Base-by-base conservation (phyloP, 2,329 filamentous ascomycete species). In the Microsporum canis region DNA sequence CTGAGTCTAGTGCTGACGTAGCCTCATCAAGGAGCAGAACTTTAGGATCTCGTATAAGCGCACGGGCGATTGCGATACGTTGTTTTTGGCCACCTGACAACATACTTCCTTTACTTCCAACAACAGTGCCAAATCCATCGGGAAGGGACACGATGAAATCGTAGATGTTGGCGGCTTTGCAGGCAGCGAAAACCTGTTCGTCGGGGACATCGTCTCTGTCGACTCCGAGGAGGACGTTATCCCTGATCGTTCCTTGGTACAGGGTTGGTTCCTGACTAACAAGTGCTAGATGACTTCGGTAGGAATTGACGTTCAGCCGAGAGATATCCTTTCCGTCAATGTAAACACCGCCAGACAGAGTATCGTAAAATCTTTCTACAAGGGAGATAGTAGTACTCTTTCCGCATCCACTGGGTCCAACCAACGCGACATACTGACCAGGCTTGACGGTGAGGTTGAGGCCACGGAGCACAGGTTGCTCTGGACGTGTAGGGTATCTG, bases 231-330 rank as follows among this genome's bases (percentile, higher is more conserved):
- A 95, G 76, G 64, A 97, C 90, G 71, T 97, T 97, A 38, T 97
- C 91, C 66, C 82, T 84, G 68, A 99, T 89, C 0, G 88, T 91
- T 49, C 92, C 94, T 72, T 95, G 91, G 75, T 96, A 99, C 0
- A 99, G 77, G 0, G 92, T 96, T 0, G 94, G 92, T 72, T 97
- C 94, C 71, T 97, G 94, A 38, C 88, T 91, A 12, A 99, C 92
- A 7, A 99, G 85, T 0, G 92, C 88, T 65, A 97, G 83, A 72
- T 86, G 84, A 17, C 82, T 85, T 59, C 94, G 87, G 76, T 96
- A 96, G 60, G 91, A 85, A 73, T 89, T 91, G 69, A 96, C 79
- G 68, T 95, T 92, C 57, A 96, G 79, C 8, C 80, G 80, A 63
- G 84, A 87, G 68, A 97, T 89, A 64, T 96, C 89, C 65, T 86